A percentile compares a stretch with the other conserved stretches of the same genome.
Conservation (phyloP, 2,329 filamentous ascomycete species). For the Pseudonectria foliicola region DNA sequence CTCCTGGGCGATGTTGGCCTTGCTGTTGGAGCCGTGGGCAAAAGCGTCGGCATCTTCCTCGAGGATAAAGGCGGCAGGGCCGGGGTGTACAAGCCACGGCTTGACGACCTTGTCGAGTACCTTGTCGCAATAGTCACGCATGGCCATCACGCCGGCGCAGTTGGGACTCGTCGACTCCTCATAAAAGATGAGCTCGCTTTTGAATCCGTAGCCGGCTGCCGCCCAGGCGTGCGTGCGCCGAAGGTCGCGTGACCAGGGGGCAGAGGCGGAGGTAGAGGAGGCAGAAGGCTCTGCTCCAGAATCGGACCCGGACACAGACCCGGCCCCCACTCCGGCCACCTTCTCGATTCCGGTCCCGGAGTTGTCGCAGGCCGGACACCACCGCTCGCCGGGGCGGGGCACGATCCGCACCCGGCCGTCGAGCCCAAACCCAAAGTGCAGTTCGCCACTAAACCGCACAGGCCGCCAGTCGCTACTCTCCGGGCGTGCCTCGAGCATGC, state of each 20-base stretch:
- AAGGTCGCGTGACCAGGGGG: constrained; percentile 27
- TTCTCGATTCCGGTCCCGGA: too few relatives aligned
- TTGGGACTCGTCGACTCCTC: constrained; percentile 29
- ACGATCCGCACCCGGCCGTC: constrained; percentile 30
- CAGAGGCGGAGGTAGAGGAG: background rate
- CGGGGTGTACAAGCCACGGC: constrained; percentile 22
- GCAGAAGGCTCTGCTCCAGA: background rate
- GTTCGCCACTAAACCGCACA: constrained; percentile 30
- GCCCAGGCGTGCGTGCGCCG: constrained; percentile 29
- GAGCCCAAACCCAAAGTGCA: constrained; percentile 32
- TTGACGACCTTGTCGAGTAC: constrained; percentile 28
- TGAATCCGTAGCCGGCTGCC: constrained; percentile 29
- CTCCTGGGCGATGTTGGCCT: constrained; percentile 27
- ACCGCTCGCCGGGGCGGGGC: constrained; percentile 27
- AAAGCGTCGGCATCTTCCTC: constrained; percentile 30
- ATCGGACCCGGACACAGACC: background rate
- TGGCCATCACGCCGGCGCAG: constrained; percentile 24
- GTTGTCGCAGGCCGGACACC: constrained; percentile 24
- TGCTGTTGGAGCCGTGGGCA: constrained; percentile 29
- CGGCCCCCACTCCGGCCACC: too few relatives aligned
- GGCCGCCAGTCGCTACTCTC: constrained; percentile 25
- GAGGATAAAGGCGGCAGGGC: constrained; percentile 22
- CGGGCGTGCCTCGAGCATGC: constrained; percentile 26
- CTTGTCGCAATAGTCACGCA: constrained; percentile 29
- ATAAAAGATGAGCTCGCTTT: constrained; percentile 32